Evolutionary conservation across 352 stramenopile species (phyloP).

Genomic region (Phytophthora boehmeriae): DNA sequence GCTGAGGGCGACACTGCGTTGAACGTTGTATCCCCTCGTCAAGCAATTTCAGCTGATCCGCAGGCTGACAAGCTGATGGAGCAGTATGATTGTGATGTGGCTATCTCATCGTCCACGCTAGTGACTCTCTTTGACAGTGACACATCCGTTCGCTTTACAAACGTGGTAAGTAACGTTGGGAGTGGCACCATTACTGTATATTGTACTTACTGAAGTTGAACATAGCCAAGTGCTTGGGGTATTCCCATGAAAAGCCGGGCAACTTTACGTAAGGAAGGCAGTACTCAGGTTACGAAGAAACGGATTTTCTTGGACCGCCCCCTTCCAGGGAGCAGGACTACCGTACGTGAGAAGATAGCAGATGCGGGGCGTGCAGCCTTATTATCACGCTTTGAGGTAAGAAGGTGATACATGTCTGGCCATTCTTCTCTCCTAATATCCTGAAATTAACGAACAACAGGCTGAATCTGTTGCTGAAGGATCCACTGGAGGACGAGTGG

Average conservation of each 20-base stretch:
- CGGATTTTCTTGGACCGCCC: slow-evolving; percentile 66
- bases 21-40: slow-evolving; percentile 21
- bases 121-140: slow-evolving; percentile 72
- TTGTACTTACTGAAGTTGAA: slow-evolving; percentile 6
- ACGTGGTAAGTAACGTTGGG: slow-evolving; percentile 30
- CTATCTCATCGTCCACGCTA: slow-evolving; percentile 72
- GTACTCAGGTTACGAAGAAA: slow-evolving; percentile 35
- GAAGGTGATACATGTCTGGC: neutral
- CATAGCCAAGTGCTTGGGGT: slow-evolving; percentile 47
- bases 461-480: slow-evolving; percentile 24
- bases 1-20: slow-evolving; percentile 20
- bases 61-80: slow-evolving; percentile 68
- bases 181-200: neutral
- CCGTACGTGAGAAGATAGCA: slow-evolving; percentile 40
- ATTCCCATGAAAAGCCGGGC: slow-evolving; percentile 65
- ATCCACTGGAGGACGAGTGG: slow-evolving; percentile 30
- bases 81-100: slow-evolving; percentile 70
- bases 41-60: slow-evolving; percentile 63
- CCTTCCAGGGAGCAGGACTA: slow-evolving; percentile 30
- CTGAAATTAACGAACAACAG: slow-evolving; percentile 4
- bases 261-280: slow-evolving; percentile 22
- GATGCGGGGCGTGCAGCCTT: slow-evolving; percentile 29
- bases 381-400: slow-evolving; percentile 40
- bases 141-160: slow-evolving; percentile 29
- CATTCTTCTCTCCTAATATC: too few relatives aligned